Conservation (phyloP, 164 flowering plant species). For the Euptelea pleiosperma region DNA sequence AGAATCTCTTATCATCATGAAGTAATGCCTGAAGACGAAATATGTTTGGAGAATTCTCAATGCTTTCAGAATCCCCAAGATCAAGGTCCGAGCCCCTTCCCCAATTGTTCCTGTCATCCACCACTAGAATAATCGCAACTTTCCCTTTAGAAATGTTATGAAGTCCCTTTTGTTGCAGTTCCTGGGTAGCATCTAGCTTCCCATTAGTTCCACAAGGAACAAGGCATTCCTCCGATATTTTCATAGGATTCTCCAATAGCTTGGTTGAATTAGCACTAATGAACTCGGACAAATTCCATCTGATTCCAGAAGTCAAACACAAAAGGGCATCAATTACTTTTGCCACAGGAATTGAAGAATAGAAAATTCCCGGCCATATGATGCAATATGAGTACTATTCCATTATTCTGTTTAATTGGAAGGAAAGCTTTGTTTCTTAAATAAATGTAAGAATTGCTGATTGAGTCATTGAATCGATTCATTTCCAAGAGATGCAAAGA, state of each 20-base stretch:
- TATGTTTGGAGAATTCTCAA: constrained; percentile 22
- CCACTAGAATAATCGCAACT: constrained; percentile 52
- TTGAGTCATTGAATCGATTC: no score
- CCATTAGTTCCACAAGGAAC: constrained; percentile 19
- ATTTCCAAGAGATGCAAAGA: no score
- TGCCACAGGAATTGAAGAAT: not conserved
- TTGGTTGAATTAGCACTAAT: constrained; percentile 27
- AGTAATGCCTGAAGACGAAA: constrained; percentile 36
- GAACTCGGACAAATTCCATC: constrained; percentile 40
- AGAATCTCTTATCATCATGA: constrained; percentile 30
- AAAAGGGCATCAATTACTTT: not conserved
- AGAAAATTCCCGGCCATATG: no score
- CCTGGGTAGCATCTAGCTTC: constrained; percentile 24
- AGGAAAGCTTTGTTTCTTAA: no score
- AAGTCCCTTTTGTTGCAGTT: constrained; percentile 36
- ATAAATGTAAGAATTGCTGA: no score
- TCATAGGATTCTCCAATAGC: constrained; percentile 26
- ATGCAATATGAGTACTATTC: no score
- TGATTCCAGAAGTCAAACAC: constrained; percentile 20
- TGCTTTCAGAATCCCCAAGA: constrained; percentile 22
- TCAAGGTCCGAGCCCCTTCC: constrained; percentile 10
- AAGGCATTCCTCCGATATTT: constrained; percentile 30
- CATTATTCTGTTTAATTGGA: no score
- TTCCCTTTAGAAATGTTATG: constrained; percentile 54
- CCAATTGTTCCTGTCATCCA: constrained; percentile 22